Base-by-base conservation (phyloP, 2,329 filamentous ascomycete species). In the Conoideocrella luteorostrata region DNA sequence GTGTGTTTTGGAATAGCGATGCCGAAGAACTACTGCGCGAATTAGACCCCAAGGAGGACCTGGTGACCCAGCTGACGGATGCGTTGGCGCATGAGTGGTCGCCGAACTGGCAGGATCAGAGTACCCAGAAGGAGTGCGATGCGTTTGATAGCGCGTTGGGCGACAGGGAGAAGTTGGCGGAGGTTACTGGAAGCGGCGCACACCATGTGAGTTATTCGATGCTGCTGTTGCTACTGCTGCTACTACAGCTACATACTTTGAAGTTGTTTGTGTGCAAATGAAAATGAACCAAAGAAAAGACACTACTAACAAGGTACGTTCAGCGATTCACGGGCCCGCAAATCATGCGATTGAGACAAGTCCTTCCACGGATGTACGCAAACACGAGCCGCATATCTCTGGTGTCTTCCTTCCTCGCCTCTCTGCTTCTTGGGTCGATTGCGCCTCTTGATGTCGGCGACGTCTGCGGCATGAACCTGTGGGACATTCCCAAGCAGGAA, bases 71-170 rank as follows among this genome's bases (percentile, higher is more conserved):
- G 67, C 70, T 97, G 21, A 65, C 70, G 9, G 69, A 67, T 3
- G 86, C 84, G 0, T 87, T 97, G 59, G 86, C 89, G 13, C 85
- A 94, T 62, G 82, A 86, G 4, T 90, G 82, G 67, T 89, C 88
- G 52, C 93, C 93, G 7, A 98, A 97, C 64, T 98, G 93, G 93
- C 93, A 97, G 68, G 93, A 98, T 63, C 85, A 90, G 49, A 95
- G 89, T 67, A 97, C 93, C 2, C 89, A 96, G 68, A 74, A 74
- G 52, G 87, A 98, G 67, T 96, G 90, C 60, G 89, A 96, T 61
- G 74, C 78, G 50, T 97, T 97, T 59, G 90, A 97, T 62, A 75
- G 70, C 5, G 70, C 72, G 42, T 68, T 96, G 7, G 86, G 86
- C 1, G 72, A 72, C 6, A 71, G 78, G 3, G 75, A 84, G 56